phyloP scores from a whole-genome alignment of 2,329 filamentous ascomycete genomes.

The Fusarium sulawesiense region DNA sequence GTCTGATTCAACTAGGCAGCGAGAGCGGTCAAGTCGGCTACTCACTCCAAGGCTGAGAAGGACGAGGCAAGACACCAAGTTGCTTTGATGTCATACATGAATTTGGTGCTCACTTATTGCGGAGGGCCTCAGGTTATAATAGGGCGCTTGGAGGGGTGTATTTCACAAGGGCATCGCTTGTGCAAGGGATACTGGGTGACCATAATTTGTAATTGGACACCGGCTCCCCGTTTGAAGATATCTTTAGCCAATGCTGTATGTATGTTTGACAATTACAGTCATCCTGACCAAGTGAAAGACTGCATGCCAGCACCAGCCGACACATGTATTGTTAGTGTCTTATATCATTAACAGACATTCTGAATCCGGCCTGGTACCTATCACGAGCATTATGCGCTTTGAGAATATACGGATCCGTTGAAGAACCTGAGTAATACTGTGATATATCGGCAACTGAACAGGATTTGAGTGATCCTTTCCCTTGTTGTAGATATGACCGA shows the following conservation, averaged over 20 bases:
- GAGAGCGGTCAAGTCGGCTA: conserved; percentile 72
- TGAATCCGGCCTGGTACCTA: neutral
- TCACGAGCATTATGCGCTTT: neutral
- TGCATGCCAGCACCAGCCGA: neutral
- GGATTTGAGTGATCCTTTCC: conserved; percentile 4
- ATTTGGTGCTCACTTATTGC: neutral
- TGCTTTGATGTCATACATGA: conserved; percentile 20
- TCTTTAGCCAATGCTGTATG: neutral
- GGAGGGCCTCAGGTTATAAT: conserved; percentile 1
- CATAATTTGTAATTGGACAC: neutral
- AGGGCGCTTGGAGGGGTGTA: neutral
- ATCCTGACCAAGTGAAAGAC: neutral
- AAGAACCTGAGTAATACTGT: neutral
- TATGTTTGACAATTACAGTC: neutral
- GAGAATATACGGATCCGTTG: neutral
- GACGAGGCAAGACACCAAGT: conserved; percentile 14
- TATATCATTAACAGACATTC: neutral
- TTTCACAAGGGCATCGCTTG: neutral
- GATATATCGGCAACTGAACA: conserved; percentile 15
- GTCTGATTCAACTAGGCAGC: conserved; percentile 70
- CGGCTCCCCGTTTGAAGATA: neutral
- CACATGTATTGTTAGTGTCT: neutral
- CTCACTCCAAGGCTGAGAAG: conserved; percentile 63
- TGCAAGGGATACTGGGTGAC: neutral
- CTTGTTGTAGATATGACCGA: conserved; percentile 16